Evolutionary conservation across 163 green algal genomes (phyloP), one percentile per base, ranked within the genome.

Genomic region (Chloromonas sp.): DNA sequence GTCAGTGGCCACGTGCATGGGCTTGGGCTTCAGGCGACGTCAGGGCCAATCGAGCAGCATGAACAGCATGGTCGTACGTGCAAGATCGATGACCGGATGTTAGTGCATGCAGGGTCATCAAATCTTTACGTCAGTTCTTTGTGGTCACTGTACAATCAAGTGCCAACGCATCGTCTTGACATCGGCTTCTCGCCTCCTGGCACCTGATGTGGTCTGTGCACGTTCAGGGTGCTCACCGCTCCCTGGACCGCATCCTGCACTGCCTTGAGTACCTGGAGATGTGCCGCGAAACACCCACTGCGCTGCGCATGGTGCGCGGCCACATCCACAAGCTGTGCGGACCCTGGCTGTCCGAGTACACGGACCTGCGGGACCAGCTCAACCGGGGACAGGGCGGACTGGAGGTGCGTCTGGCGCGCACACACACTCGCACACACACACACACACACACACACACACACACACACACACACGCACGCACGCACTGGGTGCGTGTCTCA

Each of bases 311-410:
- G 96, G 89, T 99, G 13, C 88, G 89, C 60, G 96, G 91, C 2
- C 97, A 99, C 89, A 88, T 97, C 58, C 95, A 98, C 90, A 94
- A 94, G 86, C 86, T 99, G 88, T 79, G 98, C 70, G 94, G 94
- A 14, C 88, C 84, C 71, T 98, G 94, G 94, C 91, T 98, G 74
- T 82, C 88, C 14, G 96, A 98, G 88, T 93, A 96, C 88, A 94
- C 91, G 0, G 94, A 99, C 83, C 78, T 99, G 61, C 87, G 95
- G n/a, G 94, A 98, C n/a, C 70, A 76, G 14, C 85, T 98, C 58
- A 96, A 97, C 87, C 82, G 82, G 59, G 71, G 11, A 3, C 14
- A 62, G 0, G n/a, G 61, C 5, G 81, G 71, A 59, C 14, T 81
- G 5, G 14, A 61, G 1, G 77, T 77, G 83, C 0, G 71, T 61